These are phyloP conservation scores for Lavandula angustifolia DNA, from an alignment of 257 asterid species.

Conservation along the genomic window DNA sequence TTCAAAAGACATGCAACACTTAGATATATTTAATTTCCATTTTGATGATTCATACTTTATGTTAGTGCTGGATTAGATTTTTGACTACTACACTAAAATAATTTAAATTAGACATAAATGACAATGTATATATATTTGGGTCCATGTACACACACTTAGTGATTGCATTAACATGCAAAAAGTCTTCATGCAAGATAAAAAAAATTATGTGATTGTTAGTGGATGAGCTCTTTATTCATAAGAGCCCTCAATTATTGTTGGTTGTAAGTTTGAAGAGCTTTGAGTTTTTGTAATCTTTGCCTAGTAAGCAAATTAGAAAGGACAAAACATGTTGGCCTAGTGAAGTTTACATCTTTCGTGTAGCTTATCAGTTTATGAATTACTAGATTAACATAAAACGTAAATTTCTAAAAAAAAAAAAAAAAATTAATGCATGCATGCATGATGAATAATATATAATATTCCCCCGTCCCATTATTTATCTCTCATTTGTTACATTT, in stretches of 20 bases:
- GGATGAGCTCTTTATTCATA: conserved; percentile 16
- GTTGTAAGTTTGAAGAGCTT: not conserved
- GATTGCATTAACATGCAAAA: conserved; percentile 8
- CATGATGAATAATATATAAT: not conserved
- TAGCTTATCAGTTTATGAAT: too few relatives aligned
- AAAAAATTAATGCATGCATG: not conserved
- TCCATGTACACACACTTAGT: not conserved
- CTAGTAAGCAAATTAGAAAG: too few relatives aligned
- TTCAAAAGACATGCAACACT: conserved; percentile 18
- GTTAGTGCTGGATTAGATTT: conserved; percentile 21
- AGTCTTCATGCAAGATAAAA: conserved; percentile 29
- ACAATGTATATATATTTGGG: not conserved
- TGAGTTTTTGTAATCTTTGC: too few relatives aligned
- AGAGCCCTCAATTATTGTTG: conserved; percentile 25
- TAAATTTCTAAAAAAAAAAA: too few relatives aligned
- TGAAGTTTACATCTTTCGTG: too few relatives aligned
- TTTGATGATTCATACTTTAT: conserved; percentile 29
- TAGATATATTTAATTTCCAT: not conserved
- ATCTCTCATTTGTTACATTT: too few relatives aligned
- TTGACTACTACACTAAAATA: conserved; percentile 17
- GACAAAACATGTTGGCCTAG: too few relatives aligned
- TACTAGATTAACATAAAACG: too few relatives aligned
- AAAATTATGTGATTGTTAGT: conserved; percentile 26
- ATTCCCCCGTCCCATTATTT: too few relatives aligned
- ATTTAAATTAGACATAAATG: not conserved